Conservation (phyloP, 1,139 yeast genomes). For the Scheffersomyces stambukii region DNA sequence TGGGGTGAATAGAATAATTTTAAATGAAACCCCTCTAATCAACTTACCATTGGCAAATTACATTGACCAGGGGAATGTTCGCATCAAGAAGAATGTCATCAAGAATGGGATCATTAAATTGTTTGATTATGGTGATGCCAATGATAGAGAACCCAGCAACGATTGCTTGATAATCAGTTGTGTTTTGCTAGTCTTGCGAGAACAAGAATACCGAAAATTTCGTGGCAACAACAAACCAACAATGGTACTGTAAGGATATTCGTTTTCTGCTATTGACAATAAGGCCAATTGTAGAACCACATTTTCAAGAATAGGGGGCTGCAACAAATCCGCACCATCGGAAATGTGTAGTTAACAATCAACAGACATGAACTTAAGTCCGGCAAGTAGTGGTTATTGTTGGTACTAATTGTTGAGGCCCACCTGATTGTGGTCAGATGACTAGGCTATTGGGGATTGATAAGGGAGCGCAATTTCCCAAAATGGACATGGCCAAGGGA, state of each 20-base stretch:
- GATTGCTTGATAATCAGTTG: slow-evolving; percentile 25
- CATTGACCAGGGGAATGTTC: slow-evolving; percentile 24
- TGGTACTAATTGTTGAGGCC: too few species aligned
- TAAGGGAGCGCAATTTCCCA: too few species aligned
- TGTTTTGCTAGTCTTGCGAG: slow-evolving; percentile 31
- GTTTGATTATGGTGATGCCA: slow-evolving; percentile 18
- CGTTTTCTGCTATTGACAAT: too few species aligned
- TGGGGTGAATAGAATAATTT: slow-evolving; percentile 8
- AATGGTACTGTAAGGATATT: slow-evolving; percentile 1
- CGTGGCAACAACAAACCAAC: slow-evolving; percentile 29
- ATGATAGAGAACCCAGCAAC: slow-evolving; percentile 13
- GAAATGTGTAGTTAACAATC: too few species aligned
- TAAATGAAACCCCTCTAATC: slow-evolving; percentile 15
- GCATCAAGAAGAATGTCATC: slow-evolving; percentile 18
- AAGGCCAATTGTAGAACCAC: too few species aligned
- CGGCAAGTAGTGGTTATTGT: too few species aligned
- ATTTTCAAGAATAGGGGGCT: too few species aligned
- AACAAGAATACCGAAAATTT: slow-evolving; percentile 36
- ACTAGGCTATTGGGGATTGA: too few species aligned
- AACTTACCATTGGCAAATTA: slow-evolving; percentile 29
- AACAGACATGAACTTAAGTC: too few species aligned
- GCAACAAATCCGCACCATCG: too few species aligned
- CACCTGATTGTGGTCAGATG: too few species aligned
- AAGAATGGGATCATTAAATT: slow-evolving; percentile 29
- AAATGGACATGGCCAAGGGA: too few species aligned